These are phyloP conservation scores for Taiozyma sp. DNA, from an alignment of 1,139 yeast species.

Conservation along the genomic window DNA sequence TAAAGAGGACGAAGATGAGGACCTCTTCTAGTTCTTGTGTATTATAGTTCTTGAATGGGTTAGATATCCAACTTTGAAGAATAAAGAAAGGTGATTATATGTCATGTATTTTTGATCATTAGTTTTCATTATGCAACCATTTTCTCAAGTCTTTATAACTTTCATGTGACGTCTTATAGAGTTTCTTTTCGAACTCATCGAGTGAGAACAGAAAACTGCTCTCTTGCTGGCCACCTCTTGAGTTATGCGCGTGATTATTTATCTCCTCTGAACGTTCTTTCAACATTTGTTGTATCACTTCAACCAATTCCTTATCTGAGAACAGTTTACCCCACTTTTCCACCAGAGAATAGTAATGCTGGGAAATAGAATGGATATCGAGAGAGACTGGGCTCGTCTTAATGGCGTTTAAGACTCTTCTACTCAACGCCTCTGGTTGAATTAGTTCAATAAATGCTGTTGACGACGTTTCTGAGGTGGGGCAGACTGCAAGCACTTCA, in stretches of 20 bases:
- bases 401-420: slow-evolving; percentile 72
- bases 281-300: slow-evolving; percentile 48
- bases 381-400: slow-evolving; percentile 67
- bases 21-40: slow-evolving; percentile 14
- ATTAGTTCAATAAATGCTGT: slow-evolving; percentile 63
- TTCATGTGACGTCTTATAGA: slow-evolving; percentile 57
- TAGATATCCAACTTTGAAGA: not conserved
- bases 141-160: slow-evolving; percentile 57
- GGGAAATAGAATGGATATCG: slow-evolving; percentile 63
- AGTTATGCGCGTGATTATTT: slow-evolving; percentile 64
- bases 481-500: slow-evolving; percentile 61
- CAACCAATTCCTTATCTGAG: slow-evolving; percentile 58
- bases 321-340: slow-evolving; percentile 74
- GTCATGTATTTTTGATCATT: slow-evolving; percentile 1
- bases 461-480: slow-evolving; percentile 23
- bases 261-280: slow-evolving; percentile 65
- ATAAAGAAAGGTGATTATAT: not conserved
- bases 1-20: slow-evolving; percentile 26
- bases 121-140: slow-evolving; percentile 48
- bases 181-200: slow-evolving; percentile 69
- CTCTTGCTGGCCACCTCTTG: slow-evolving; percentile 32
- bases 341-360: slow-evolving; percentile 64
- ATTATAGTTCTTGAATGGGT: not conserved
- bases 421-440: slow-evolving; percentile 63
- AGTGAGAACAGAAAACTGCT: slow-evolving; percentile 54